phyloP scores from a whole-genome alignment of 495 filamentous ascomycete genomes.

The Penicillium longicatenatum region DNA sequence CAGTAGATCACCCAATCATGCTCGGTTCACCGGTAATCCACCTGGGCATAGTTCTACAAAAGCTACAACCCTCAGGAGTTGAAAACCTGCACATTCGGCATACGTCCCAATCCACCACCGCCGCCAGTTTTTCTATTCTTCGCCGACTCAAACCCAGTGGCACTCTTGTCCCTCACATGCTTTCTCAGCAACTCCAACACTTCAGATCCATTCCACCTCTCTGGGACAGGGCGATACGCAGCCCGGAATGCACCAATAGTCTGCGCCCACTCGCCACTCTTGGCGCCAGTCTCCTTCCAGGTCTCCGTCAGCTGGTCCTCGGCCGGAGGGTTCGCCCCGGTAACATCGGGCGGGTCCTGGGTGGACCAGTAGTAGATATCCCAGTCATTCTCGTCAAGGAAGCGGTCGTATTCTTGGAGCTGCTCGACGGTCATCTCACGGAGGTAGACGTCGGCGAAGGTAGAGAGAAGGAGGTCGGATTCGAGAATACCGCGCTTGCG shows the following conservation, averaged over 20 bases:
- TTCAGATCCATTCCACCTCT: slow-evolving; percentile 79
- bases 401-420: slow-evolving; percentile 82
- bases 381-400: slow-evolving; percentile 99
- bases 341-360: slow-evolving; percentile 68
- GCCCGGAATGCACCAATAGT: slow-evolving; percentile 93
- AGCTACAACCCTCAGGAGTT: slow-evolving; percentile 22
- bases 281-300: slow-evolving; percentile 53
- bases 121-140: slow-evolving; percentile 51
- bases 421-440: slow-evolving; percentile 68
- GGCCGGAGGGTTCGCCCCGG: slow-evolving; percentile 28
- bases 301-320: slow-evolving; percentile 54
- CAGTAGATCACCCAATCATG: not conserved
- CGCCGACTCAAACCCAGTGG: slow-evolving; percentile 52
- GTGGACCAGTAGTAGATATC: slow-evolving; percentile 99
- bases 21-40: not conserved
- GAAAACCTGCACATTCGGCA: slow-evolving; percentile 57
- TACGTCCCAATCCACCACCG: slow-evolving; percentile 50
- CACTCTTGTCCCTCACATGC: slow-evolving; percentile 71
- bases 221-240: slow-evolving; percentile 86
- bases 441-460: slow-evolving; percentile 84
- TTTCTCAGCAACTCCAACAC: slow-evolving; percentile 72
- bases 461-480: slow-evolving; percentile 91
- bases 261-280: slow-evolving; percentile 91
- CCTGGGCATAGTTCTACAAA: slow-evolving; percentile 1
- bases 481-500: slow-evolving; percentile 96